Evolutionary conservation across 2,329 filamentous ascomycete species (phyloP), one percentile per base, ranked within the genome.

Genomic region (Alternaria sp.): DNA sequence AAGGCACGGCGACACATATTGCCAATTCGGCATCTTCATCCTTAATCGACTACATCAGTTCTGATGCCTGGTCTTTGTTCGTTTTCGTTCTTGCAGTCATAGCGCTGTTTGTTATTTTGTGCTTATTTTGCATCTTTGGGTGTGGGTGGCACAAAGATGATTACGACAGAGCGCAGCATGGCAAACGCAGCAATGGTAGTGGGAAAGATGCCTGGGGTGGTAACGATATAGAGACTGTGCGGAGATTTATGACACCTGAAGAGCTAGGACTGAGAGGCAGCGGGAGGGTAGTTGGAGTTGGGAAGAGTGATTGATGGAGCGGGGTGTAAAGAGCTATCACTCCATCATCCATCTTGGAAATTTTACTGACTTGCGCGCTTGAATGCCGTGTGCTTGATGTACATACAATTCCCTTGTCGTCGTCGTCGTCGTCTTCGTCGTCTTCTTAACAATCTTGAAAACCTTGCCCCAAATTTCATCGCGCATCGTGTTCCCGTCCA

Each of bases 231-330:
- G 70, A 72, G 54, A 63, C 60, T 21, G 67, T 57, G 37, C 68
- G 63, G 21, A 56, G 56, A 28, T 73, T 74, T 48, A 59, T 60
- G 64, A 73, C 66, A 33, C 59, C 68, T 8, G 68, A 73, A 28
- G 71, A 74, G 53, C 46, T 75, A 51, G 71, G 69, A 21, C 42
- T 73, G n/a, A 55, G 64, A 49, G 58, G 62, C 29, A 59, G 65
- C 26, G 70, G 65, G 26, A 72, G 51, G 50, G 68, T 74, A 21
- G 68, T 75, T 7, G 73, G 72, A 13, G 62, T 73, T 28, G 72
- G 68, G 44, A 76, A 76, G 61, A 74, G 68, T 61, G 73, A 76
- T 68, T 76, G 54, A 69, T 31, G 5, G 13, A 13, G 13, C 13
- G 36, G 29, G 17, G 14, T 11, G 4, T 34, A 5, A n/a, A 14